These are phyloP conservation scores for Exophiala dermatitidis DNA, from an alignment of 2,329 filamentous ascomycete species.

Conservation along the genomic window DNA sequence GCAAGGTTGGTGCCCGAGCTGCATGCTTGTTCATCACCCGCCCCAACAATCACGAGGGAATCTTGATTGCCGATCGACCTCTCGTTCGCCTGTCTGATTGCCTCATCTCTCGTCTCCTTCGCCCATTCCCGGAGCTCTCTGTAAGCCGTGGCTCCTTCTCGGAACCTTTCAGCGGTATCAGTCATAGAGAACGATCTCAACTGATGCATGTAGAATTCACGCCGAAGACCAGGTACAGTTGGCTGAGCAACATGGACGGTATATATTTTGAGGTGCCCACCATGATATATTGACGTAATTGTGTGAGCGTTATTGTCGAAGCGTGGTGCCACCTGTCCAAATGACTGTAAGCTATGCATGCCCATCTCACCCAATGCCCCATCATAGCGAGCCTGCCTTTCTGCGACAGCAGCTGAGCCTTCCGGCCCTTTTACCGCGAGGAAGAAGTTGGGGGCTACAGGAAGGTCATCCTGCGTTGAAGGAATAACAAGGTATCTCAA, in stretches of 20 bases:
- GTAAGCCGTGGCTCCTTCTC: conserved; percentile 35
- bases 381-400: conserved; percentile 35
- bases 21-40: too few relatives aligned
- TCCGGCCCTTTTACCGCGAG: conserved; percentile 36
- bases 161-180: conserved; percentile 28
- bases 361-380: conserved; percentile 32
- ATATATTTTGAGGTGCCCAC: conserved; percentile 35
- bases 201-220: conserved; percentile 39
- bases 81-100: conserved; percentile 30
- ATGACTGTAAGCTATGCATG: conserved; percentile 31
- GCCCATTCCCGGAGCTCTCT: conserved; percentile 38
- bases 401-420: conserved; percentile 29
- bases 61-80: not conserved
- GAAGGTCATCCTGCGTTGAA: conserved; percentile 29
- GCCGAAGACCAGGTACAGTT: conserved; percentile 28
- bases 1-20: too few relatives aligned
- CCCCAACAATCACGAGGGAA: too few relatives aligned
- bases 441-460: conserved; percentile 39
- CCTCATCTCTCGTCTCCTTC: conserved; percentile 32
- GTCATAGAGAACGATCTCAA: conserved; percentile 30
- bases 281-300: conserved; percentile 36
- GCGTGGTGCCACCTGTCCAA: conserved; percentile 28
- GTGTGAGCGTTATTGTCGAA: conserved; percentile 39
- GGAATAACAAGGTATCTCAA: conserved; percentile 29
- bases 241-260: conserved; percentile 35